Base-by-base conservation (phyloP, 352 stramenopile species). In the Pythium vanterpoolii region DNA sequence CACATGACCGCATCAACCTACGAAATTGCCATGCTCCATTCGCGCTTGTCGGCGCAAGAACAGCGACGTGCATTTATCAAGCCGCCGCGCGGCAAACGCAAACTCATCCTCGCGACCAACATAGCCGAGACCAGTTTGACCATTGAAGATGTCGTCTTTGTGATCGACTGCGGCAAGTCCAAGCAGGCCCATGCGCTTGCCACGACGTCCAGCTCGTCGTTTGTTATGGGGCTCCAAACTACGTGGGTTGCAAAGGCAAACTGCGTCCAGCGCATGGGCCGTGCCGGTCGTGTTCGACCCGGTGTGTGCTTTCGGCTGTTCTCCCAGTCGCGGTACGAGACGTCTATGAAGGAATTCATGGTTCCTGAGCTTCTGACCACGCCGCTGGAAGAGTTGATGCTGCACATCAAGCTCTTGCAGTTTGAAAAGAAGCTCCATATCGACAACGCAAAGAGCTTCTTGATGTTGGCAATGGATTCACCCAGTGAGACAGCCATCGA, bases 121-220 rank as follows among this genome's bases (percentile, higher is more conserved):
- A 98, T 99, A 47, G 95, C 95, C 5, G 96, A 99, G 73, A 98
- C 95, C 13, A 98, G 87, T 65, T 73, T 99, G 4, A 99, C 96
- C 13, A 97, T 99, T n/a, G 92, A 97, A 33, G 86, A 95, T 57
- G 92, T 99, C 24, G 89, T 93, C 10, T 96, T 96, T 54, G 86
- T 95, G 5, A 81, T 95, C 36, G 86, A 95, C 48, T 92, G 74
- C 42, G 84, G 84, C 55, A 95, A 93, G 50, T 89, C 78, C 0
- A 95, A 92, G 64, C 84, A 95, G 44, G 74, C 74, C 19, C 80
- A 90, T 49, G 71, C 72, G 0, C 75, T 92, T 31, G 77, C 71
- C 21, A 72, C 72, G 8, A 84, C 73, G 11, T 87, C 73, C 9
- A 87, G 72, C 38, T 91, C 91, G 14, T 84, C 83, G 18, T 95